Evolutionary conservation across 371 early-diverging fungal genomes (phyloP).

Genomic region (Apophysomyces variabilis): DNA sequence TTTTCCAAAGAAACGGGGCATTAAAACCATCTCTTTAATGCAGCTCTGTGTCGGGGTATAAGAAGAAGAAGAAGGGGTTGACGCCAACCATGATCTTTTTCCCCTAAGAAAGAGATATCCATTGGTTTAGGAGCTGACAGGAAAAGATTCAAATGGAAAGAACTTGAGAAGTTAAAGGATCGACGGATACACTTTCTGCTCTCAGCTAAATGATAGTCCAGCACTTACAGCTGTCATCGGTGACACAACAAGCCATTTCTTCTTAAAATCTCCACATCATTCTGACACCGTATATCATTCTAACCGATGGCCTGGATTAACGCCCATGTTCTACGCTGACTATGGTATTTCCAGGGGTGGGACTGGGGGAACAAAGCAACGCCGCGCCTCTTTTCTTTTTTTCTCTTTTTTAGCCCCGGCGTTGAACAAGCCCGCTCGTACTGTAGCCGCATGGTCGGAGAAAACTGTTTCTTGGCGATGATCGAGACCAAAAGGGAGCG

Average conservation of each 20-base stretch:
- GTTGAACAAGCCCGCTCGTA: conserved; percentile 6
- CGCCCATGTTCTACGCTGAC: not conserved
- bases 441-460: conserved; percentile 7
- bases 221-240: not conserved
- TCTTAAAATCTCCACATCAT: not conserved
- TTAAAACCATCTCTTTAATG: not conserved
- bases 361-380: conserved; percentile 1
- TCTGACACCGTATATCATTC: not conserved
- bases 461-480: not conserved
- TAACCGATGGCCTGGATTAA: conserved; percentile 7
- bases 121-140: not conserved
- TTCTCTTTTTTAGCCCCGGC: not conserved
- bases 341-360: conserved; percentile 12
- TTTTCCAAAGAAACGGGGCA: not conserved
- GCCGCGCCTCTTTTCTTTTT: not conserved
- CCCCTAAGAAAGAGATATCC: not conserved
- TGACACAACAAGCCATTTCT: not conserved
- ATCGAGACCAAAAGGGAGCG: not conserved
- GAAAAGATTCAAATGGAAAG: not conserved
- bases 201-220: not conserved
- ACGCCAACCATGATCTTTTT: not conserved
- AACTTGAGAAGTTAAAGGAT: not conserved
- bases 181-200: not conserved
- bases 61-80: not conserved
- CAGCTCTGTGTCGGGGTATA: not conserved